Evolutionary conservation across 2,329 filamentous ascomycete genomes (phyloP).

Genomic region (Gnomoniopsis smithogilvyi): DNA sequence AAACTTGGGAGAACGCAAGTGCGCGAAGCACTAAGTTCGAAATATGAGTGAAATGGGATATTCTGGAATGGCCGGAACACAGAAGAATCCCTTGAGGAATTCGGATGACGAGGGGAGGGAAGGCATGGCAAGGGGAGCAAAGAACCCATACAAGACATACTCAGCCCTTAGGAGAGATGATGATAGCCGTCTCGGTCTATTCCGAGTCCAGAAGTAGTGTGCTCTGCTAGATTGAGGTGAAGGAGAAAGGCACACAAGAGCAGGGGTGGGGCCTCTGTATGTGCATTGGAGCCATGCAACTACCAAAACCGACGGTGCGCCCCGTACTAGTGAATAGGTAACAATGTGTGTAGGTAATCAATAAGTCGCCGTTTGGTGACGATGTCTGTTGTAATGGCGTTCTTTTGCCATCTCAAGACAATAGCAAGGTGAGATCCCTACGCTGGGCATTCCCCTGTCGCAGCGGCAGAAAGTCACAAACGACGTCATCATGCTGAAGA

Average conservation of each 20-base stretch:
- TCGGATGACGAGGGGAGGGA: background rate
- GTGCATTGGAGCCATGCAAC: background rate
- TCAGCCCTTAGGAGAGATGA: background rate
- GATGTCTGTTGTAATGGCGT: background rate
- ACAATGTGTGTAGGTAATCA: too few species aligned
- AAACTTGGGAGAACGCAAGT: background rate
- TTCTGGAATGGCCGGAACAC: background rate
- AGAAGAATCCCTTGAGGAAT: background rate
- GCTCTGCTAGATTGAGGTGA: background rate
- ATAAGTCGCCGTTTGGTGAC: too few species aligned
- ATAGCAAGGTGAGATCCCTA: too few species aligned
- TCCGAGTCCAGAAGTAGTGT: conserved; percentile 3
- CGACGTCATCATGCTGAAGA: conserved; percentile 5
- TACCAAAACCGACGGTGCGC: too few species aligned
- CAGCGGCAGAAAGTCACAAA: background rate
- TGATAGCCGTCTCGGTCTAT: conserved; percentile 3
- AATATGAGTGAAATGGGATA: background rate
- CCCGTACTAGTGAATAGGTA: too few species aligned
- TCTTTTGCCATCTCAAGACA: background rate
- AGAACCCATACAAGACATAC: background rate
- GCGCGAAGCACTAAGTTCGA: background rate
- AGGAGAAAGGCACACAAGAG: background rate
- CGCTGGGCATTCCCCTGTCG: too few species aligned
- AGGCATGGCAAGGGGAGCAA: background rate
- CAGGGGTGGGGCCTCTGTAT: background rate